Percentiles rank a stretch among this genome's conserved stretches.
phyloP scores from a whole-genome alignment of 2,329 filamentous ascomycete species.

The Stachybotrys chlorohalonatus region DNA sequence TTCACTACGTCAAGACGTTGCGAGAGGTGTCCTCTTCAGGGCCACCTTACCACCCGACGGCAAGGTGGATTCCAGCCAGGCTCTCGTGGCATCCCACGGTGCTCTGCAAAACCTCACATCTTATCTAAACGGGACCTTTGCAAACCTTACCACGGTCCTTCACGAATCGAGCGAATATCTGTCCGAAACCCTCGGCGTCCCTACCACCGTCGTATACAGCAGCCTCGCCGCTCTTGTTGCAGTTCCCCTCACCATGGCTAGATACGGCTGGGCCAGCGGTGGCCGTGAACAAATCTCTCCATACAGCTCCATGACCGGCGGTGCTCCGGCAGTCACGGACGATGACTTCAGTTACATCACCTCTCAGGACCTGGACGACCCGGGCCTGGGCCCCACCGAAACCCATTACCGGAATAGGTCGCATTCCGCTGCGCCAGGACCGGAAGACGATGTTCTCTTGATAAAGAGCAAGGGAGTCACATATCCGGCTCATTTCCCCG shows the following conservation, averaged over 20 bases:
- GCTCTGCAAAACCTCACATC: conserved; percentile 51
- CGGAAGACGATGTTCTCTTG: conserved; percentile 61
- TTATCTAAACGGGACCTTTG: conserved; percentile 45
- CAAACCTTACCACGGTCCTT: conserved; percentile 38
- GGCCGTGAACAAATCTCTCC: conserved; percentile 39
- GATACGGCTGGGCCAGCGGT: conserved; percentile 40
- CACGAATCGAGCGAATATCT: conserved; percentile 43
- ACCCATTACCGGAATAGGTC: conserved; percentile 29
- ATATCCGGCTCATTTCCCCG: conserved; percentile 64
- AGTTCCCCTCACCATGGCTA: conserved; percentile 43
- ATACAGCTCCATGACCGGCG: conserved; percentile 37
- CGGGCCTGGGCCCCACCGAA: conserved; percentile 24
- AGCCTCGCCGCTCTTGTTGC: conserved; percentile 40
- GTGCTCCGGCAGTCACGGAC: conserved; percentile 57
- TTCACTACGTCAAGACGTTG: neutral
- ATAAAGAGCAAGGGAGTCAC: conserved; percentile 59
- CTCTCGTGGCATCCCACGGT: conserved; percentile 52
- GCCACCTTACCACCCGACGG: conserved; percentile 27
- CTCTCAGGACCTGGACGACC: conserved; percentile 57
- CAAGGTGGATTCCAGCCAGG: conserved; percentile 56
- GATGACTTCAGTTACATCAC: conserved; percentile 78
- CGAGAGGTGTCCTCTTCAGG: conserved; percentile 24
- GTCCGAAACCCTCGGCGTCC: conserved; percentile 39
- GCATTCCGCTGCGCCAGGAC: conserved; percentile 21
- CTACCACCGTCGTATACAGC: conserved; percentile 39